phyloP scores from a whole-genome alignment of 805 yeast species.

The Saturnispora mendoncae region DNA sequence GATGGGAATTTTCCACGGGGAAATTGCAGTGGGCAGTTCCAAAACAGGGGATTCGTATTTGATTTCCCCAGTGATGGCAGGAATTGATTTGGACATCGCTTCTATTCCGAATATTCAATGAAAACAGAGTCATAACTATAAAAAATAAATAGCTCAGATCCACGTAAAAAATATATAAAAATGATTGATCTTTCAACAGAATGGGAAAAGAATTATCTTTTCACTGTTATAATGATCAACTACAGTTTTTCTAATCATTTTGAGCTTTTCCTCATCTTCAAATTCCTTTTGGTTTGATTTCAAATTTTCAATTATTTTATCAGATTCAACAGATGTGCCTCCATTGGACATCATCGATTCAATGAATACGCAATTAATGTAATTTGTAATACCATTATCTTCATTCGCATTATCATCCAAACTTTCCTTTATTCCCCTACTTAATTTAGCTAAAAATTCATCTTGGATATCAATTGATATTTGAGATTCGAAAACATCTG shows the following conservation, averaged over 20 bases:
- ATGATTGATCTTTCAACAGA: neutral
- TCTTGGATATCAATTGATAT: neutral
- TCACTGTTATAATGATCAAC: slow-evolving; percentile 4
- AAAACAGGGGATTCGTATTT: slow-evolving; percentile 38
- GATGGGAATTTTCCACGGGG: slow-evolving; percentile 48
- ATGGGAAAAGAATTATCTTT: slow-evolving; percentile 3
- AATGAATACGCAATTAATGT: slow-evolving; percentile 1
- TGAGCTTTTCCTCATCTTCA: neutral
- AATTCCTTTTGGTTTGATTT: neutral
- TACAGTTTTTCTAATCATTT: neutral
- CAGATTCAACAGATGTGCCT: neutral
- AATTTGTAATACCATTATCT: neutral
- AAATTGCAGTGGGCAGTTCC: slow-evolving; percentile 37
- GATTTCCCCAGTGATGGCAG: slow-evolving; percentile 53
- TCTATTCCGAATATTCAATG: neutral
- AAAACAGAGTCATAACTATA: too few relatives aligned
- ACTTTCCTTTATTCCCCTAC: neutral
- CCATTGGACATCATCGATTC: neutral
- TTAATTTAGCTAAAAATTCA: neutral
- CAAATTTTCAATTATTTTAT: neutral
- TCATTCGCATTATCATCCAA: neutral
- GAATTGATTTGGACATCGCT: slow-evolving; percentile 21
- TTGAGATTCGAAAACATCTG: slow-evolving; percentile 20
- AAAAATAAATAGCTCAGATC: neutral
- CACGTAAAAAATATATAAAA: neutral